Conservation (phyloP, 169 alveolate species). For the Plasmodium ovale region DNA sequence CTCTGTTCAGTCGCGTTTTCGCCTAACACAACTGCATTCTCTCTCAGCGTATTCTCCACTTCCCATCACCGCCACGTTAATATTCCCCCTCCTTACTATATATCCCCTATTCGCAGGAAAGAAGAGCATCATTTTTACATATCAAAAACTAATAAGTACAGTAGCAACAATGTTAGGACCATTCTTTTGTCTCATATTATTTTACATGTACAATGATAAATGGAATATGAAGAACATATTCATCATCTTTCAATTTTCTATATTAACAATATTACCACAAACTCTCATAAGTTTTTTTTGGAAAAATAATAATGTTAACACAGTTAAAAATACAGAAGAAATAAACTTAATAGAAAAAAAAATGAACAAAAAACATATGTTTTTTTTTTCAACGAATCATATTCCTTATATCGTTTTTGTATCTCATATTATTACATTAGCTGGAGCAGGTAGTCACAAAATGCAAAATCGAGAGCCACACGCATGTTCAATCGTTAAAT, state of each 20-base stretch:
- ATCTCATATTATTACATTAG: slow-evolving; percentile 62
- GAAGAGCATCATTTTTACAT: slow-evolving; percentile 57
- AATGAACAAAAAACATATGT: slow-evolving; percentile 12
- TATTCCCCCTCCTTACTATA: not conserved
- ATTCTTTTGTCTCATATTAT: slow-evolving; percentile 61
- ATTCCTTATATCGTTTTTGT: slow-evolving; percentile 70
- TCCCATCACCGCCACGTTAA: no score
- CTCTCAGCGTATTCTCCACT: no score
- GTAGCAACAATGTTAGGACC: slow-evolving; percentile 70
- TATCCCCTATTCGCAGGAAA: slow-evolving; percentile 11
- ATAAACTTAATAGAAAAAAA: slow-evolving; percentile 11
- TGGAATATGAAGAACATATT: slow-evolving; percentile 67
- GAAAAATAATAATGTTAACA: slow-evolving; percentile 15
- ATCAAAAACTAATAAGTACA: slow-evolving; percentile 67
- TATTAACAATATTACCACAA: slow-evolving; percentile 58
- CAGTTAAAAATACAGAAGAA: slow-evolving; percentile 31
- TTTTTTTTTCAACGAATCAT: slow-evolving; percentile 39
- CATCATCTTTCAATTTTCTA: slow-evolving; percentile 64
- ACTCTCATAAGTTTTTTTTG: slow-evolving; percentile 53
- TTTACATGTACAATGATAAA: slow-evolving; percentile 47
- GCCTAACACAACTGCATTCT: no score
- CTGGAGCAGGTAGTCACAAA: slow-evolving; percentile 72
- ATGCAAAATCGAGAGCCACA: no score
- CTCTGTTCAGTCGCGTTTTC: no score
- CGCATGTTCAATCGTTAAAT: no score